Evolutionary conservation across 2,329 filamentous ascomycete genomes (phyloP), one percentile per base, ranked within the genome.

Genomic region (Diplodia sapinea): DNA sequence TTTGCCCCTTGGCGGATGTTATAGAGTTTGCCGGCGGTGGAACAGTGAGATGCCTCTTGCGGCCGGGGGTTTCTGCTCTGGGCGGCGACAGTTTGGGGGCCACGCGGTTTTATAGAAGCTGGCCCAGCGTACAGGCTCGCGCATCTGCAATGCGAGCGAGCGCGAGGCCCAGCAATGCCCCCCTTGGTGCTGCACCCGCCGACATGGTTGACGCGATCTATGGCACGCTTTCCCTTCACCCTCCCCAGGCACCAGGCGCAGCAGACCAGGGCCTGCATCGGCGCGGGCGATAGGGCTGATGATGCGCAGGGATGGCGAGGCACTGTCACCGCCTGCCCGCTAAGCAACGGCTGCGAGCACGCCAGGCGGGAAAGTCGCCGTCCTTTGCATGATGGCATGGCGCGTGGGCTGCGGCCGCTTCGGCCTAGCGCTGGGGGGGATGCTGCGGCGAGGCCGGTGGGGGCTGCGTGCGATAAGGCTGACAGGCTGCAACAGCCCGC

Each of bases 211-310:
- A 17, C 23, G 56, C 56, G 26, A 61, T 61, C 56, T 61, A 40
- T 49, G 56, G 38, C 56, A 61, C 56, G 40, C 38, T 49, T 15
- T 17, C 23, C 36, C 20, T 33, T 31, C 55, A 26, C 20, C 36
- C 20, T n/a, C 8, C 20, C 38, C 56, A 61, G 56, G 56, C 56
- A 61, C 56, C 56, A 61, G 56, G 56, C 56, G 40, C 40, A n/a
- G 56, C 38, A 40, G 23, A 17, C n/a, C 23, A 61, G 23, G 23
- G 23, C 56, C 11, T 20, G 36, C 36, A 8, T 57, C 55, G 55
- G 55, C 55, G 55, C 55, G 23, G 15, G 56, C 56, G 56, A 33
- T 61, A 61, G 56, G 56, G 56, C 56, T 61, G 56, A 61, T 26
- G 40, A 13, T 12, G 4, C 9, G 38, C 56, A 47, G 56, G 56